These are phyloP conservation scores for Rhizopogon roseolus DNA, from an alignment of 768 basidiomycete genomes.

Conservation along the genomic window DNA sequence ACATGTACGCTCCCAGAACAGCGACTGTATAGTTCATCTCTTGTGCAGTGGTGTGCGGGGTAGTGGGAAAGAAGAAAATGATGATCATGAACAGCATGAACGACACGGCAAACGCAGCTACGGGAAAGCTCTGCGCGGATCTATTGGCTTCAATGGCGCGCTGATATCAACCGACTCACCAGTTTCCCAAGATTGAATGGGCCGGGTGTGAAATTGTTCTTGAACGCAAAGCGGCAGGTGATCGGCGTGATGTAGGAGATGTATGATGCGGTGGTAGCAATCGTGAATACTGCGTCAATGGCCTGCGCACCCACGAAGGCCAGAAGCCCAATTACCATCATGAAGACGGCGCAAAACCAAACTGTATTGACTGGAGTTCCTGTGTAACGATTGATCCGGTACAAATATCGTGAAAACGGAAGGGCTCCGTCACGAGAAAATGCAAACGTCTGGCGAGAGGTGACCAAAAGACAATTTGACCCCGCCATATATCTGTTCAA, in stretches of 20 bases:
- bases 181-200: slow-evolving; percentile 46
- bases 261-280: slow-evolving; percentile 42
- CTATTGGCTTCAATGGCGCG: background rate
- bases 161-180: background rate
- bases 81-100: slow-evolving; percentile 34
- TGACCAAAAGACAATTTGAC: slow-evolving; percentile 41
- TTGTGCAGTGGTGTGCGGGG: slow-evolving; percentile 19
- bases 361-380: slow-evolving; percentile 55
- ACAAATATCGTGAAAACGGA: slow-evolving; percentile 58
- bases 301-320: no score
- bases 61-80: slow-evolving; percentile 28
- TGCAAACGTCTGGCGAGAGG: slow-evolving; percentile 63
- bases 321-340: slow-evolving; percentile 50
- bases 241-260: slow-evolving; percentile 55
- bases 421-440: slow-evolving; percentile 67
- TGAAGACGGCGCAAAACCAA: slow-evolving; percentile 42
- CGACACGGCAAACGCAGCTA: slow-evolving; percentile 24
- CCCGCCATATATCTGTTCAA: slow-evolving; percentile 48
- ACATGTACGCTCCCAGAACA: slow-evolving; percentile 28
- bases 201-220: slow-evolving; percentile 48
- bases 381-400: slow-evolving; percentile 49
- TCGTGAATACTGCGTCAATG: slow-evolving; percentile 53
- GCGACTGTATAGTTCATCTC: slow-evolving; percentile 34
- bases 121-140: slow-evolving; percentile 19
- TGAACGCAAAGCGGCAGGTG: slow-evolving; percentile 39